Percentiles rank a stretch among this genome's conserved stretches.
Conservation (phyloP, 352 stramenopile species). For the Thraustochytrium striatum region DNA sequence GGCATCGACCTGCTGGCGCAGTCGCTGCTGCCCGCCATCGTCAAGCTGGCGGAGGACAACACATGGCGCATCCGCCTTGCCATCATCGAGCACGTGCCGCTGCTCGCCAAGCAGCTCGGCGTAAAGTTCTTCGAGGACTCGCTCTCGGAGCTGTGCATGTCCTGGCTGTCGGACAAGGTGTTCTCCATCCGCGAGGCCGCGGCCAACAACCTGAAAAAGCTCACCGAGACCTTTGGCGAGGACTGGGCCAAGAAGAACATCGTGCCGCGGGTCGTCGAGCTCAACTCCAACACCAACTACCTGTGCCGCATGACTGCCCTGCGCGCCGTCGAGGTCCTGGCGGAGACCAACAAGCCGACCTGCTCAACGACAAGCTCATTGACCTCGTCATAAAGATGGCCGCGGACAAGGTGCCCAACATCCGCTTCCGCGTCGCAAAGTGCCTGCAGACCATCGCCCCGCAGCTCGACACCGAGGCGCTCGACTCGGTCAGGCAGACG, state of each 20-base stretch:
- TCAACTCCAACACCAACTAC: constrained; percentile 88
- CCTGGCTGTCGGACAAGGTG: constrained; percentile 93
- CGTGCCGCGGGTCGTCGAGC: constrained; percentile 84
- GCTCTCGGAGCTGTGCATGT: constrained; percentile 88
- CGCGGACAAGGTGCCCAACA: constrained; percentile 88
- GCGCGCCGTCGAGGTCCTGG: constrained; percentile 74
- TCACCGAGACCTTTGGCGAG: constrained; percentile 89
- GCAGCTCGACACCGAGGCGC: not conserved
- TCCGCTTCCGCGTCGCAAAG: constrained; percentile 97
- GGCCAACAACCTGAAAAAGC: constrained; percentile 85
- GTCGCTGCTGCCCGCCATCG: constrained; percentile 92
- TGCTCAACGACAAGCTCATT: constrained; percentile 68
- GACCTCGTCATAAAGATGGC: constrained; percentile 84
- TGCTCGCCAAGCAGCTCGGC: constrained; percentile 90
- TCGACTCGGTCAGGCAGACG: constrained; percentile 12
- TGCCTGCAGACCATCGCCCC: constrained; percentile 68
- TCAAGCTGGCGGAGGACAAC: constrained; percentile 94
- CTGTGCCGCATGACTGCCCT: constrained; percentile 86
- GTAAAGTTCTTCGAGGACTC: constrained; percentile 92
- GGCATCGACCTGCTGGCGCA: constrained; percentile 92
- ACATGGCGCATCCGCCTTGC: constrained; percentile 96
- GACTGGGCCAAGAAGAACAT: constrained; percentile 89
- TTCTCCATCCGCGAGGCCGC: constrained; percentile 93
- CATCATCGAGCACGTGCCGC: constrained; percentile 97
- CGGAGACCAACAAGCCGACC: constrained; percentile 55